Percentiles rank a stretch among this genome's conserved stretches.
Conservation (phyloP, 2,329 filamentous ascomycete species). For the Fusarium marasasianum region DNA sequence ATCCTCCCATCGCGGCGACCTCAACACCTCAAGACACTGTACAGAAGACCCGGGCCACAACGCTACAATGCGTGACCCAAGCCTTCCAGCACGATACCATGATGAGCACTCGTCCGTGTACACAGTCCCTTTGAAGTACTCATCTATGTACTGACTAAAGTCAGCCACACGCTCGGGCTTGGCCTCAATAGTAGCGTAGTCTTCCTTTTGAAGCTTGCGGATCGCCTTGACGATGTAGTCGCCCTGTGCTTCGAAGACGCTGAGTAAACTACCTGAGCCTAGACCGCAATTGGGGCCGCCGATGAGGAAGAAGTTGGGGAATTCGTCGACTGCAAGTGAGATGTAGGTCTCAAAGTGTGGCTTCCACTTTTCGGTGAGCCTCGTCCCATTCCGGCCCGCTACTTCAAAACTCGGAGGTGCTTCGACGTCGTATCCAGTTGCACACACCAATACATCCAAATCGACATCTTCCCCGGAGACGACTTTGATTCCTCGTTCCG, state of each 20-base stretch:
- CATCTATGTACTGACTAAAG: not conserved
- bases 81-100: not conserved
- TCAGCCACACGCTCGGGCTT: not conserved
- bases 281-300: not conserved
- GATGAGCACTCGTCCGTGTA: not conserved
- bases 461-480: not conserved
- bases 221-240: not conserved
- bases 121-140: not conserved
- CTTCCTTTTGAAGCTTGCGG: not conserved
- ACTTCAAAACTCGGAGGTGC: accelerated
- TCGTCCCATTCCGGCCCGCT: accelerated
- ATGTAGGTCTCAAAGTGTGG: not conserved
- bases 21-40: not conserved
- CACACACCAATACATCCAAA: not conserved
- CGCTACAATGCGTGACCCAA: not conserved
- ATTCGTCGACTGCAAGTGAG: not conserved
- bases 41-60: not conserved
- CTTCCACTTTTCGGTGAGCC: not conserved
- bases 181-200: not conserved
- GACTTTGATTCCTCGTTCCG: not conserved
- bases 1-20: not conserved
- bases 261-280: not conserved
- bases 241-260: not conserved
- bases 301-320: not conserved
- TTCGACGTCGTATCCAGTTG: not conserved